Percentiles rank a stretch among this genome's conserved stretches.
phyloP scores from a whole-genome alignment of 345 rosid species.

The Pugionium cornutum region DNA sequence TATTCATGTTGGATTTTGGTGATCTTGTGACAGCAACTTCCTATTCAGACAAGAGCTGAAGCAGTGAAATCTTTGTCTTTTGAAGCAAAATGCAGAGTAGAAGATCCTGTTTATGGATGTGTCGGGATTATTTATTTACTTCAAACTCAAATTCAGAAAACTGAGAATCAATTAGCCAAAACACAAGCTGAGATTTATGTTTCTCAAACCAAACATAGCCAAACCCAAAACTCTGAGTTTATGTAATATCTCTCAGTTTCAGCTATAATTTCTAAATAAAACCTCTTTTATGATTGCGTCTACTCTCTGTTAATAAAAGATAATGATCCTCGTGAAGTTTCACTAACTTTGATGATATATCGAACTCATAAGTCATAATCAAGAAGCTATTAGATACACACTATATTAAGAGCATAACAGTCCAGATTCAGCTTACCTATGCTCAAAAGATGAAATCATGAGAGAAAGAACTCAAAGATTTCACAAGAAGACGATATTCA shows the following conservation, averaged over 20 bases:
- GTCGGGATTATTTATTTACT: slow-evolving; percentile 49
- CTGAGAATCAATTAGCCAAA: slow-evolving; percentile 46
- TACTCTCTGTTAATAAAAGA: not conserved
- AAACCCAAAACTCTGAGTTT: slow-evolving; percentile 7
- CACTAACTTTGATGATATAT: not conserved
- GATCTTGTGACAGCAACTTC: slow-evolving; percentile 47
- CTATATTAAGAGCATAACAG: not conserved
- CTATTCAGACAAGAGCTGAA: slow-evolving; percentile 43
- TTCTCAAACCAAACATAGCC: slow-evolving; percentile 22
- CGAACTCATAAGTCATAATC: not conserved
- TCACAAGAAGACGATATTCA: no score
- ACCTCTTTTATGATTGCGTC: not conserved
- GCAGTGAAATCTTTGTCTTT: slow-evolving; percentile 59
- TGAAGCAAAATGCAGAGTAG: slow-evolving; percentile 58
- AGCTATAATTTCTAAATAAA: not conserved
- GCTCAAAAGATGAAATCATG: no score
- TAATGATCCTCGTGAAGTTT: not conserved
- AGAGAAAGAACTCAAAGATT: no score
- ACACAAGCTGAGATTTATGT: slow-evolving; percentile 51
- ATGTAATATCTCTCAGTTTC: slow-evolving; percentile 7
- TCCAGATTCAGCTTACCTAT: not conserved
- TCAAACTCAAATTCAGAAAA: slow-evolving; percentile 49
- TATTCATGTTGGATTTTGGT: slow-evolving; percentile 14
- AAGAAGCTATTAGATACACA: not conserved
- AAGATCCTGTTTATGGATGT: slow-evolving; percentile 66